Base-by-base conservation (phyloP, 352 stramenopile species). In the Pythium aristosporum region DNA sequence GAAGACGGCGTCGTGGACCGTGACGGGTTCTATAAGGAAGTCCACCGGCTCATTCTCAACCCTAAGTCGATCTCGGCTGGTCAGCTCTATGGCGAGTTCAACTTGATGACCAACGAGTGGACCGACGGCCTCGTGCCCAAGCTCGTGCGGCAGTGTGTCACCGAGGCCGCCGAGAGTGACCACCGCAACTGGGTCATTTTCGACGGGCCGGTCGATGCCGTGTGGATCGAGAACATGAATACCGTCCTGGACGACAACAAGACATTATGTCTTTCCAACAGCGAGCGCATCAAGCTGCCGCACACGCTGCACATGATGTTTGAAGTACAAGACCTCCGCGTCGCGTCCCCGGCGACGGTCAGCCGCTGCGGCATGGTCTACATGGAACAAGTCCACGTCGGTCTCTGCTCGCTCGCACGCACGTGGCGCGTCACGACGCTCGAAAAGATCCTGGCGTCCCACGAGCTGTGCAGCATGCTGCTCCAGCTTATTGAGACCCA, bases 41-140 rank as follows among this genome's bases (percentile, higher is more conserved):
- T 98, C 2, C 85, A 94, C 53, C 74, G 82, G 0, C 67, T 97
- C 46, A 92, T 91, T 42, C 70, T 98, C 18, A 98, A 98, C 58
- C 96, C 96, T 0, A 98, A 98, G 73, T 96, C 87, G 36, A 98
- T 98, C 61, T 98, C 92, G 0, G 96, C 96, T n/a, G 95, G 93
- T 5, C 92, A 98, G 57, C 71, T 98, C 3, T 98, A 98, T 57
- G 92, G 92, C 8, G 90, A 98, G 58, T 98, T 98, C 64, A 98
- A 98, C 59, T 58, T 92, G 37, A 68, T 98, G 16, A 98, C 96
- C 0, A 96, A 96, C 43, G 95, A 98, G 61, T 98, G 95, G 95
- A 96, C 89, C 9, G 94, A 98, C 42, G 89, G 88, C 12, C 73
- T 97, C 3, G 94, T 98, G 2, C 92, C 94, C 0, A 97, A 96